Evolutionary conservation across 768 basidiomycete species (phyloP).

Genomic region (Gelatoporia subvermispora): DNA sequence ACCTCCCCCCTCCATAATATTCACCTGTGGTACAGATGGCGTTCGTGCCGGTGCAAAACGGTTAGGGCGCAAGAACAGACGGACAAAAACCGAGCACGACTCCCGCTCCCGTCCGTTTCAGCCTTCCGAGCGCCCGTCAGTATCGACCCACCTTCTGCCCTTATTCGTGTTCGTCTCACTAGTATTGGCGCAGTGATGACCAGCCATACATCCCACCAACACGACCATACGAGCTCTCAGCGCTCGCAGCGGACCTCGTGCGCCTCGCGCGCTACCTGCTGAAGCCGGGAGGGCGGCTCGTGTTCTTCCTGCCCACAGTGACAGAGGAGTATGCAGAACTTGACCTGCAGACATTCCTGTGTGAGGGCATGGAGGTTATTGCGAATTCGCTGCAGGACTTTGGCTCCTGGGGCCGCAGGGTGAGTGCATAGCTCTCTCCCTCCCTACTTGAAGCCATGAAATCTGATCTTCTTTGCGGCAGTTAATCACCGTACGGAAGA

Average conservation of each 20-base stretch:
- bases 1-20: background rate
- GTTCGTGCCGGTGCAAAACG: conserved; percentile 87
- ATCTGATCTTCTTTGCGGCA: conserved; percentile 25
- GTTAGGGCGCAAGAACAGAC: conserved; percentile 60
- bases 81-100: conserved; percentile 3
- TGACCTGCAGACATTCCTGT: conserved; percentile 74
- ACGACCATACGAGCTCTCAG: conserved; percentile 87
- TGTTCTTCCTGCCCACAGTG: conserved; percentile 93
- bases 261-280: conserved; percentile 78
- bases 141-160: conserved; percentile 4
- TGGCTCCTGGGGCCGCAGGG: conserved; percentile 91
- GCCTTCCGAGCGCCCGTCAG: conserved; percentile 35
- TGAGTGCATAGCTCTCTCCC: conserved; percentile 33
- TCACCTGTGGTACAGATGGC: conserved; percentile 56
- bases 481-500: conserved; percentile 90
- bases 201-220: conserved; percentile 85
- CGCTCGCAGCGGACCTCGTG: conserved; percentile 78
- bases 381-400: conserved; percentile 91
- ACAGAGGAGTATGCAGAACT: conserved; percentile 87
- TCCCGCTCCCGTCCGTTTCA: no score
- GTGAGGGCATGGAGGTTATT: conserved; percentile 83
- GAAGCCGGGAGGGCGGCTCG: conserved; percentile 80
- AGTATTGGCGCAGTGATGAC: conserved; percentile 42
- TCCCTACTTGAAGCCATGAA: background rate
- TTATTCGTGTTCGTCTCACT: background rate